These are phyloP conservation scores for Syzygium jambos DNA, from an alignment of 345 rosid species.

Conservation along the genomic window DNA sequence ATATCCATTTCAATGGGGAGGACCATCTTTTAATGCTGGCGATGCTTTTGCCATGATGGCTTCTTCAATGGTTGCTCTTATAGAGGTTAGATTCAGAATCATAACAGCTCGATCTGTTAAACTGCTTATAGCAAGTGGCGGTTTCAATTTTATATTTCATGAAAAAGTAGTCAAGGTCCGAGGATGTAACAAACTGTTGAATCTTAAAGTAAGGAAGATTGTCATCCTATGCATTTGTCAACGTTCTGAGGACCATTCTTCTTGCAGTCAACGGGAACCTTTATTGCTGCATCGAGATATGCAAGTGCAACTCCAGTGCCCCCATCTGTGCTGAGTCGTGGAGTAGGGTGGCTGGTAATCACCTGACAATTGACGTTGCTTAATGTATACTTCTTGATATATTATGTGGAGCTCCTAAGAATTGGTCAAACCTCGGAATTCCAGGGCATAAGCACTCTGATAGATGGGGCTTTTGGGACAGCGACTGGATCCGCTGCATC, in stretches of 20 bases:
- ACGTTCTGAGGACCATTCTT: background rate
- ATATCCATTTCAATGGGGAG: conserved; percentile 84
- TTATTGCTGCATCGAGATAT: conserved; percentile 68
- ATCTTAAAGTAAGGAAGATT: background rate
- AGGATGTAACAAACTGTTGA: background rate
- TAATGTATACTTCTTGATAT: background rate
- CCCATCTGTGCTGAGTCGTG: conserved; percentile 72
- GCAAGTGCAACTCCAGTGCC: conserved; percentile 82
- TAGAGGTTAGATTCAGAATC: conserved; percentile 42
- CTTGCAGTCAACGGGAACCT: conserved; percentile 68
- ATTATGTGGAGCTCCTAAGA: background rate
- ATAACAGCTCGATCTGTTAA: background rate
- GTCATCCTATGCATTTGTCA: background rate
- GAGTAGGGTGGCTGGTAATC: conserved; percentile 72
- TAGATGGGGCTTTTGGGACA: conserved; percentile 59
- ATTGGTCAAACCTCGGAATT: background rate
- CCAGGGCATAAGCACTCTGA: conserved; percentile 66
- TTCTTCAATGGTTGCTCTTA: conserved; percentile 54
- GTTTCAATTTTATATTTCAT: background rate
- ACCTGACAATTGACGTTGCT: background rate
- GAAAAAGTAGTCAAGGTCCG: background rate
- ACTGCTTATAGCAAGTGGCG: background rate
- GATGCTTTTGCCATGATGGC: conserved; percentile 68
- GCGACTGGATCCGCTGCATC: conserved; percentile 65
- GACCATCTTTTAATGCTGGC: conserved; percentile 57